Percentiles rank a stretch among this genome's conserved stretches.
Evolutionary conservation across 2,329 filamentous ascomycete species (phyloP).

Genomic region (Paramyrothecium sp.): DNA sequence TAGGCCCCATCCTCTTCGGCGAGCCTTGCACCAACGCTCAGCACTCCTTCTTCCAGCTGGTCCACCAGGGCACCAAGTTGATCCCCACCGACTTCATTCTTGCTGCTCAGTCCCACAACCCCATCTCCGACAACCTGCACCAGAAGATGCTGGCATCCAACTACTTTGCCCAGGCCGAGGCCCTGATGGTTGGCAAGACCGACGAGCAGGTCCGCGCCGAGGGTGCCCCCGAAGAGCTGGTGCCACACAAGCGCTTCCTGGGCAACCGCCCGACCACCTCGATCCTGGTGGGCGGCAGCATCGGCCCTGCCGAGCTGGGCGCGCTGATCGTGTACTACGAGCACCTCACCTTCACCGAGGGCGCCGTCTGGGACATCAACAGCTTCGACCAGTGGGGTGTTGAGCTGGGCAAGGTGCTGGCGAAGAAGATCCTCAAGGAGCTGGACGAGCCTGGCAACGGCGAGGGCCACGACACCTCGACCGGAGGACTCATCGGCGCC

Average conservation of each 20-base stretch:
- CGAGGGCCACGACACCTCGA: conserved; percentile 79
- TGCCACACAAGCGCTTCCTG: conserved; percentile 98
- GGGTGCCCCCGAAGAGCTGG: conserved; percentile 69
- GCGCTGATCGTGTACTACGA: conserved; percentile 98
- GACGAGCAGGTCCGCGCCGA: conserved; percentile 76
- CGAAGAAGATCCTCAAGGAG: conserved; percentile 87
- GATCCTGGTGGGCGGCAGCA: conserved; percentile 85
- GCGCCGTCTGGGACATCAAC: conserved; percentile 99
- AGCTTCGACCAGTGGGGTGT: conserved; percentile 99
- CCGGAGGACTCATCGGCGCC: conserved; percentile 82
- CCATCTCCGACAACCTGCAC: conserved; percentile 86
- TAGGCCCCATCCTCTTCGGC: conserved; percentile 86
- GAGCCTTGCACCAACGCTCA: conserved; percentile 99
- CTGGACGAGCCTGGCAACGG: conserved; percentile 75
- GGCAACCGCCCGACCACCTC: conserved; percentile 96
- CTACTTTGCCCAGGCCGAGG: conserved; percentile 87
- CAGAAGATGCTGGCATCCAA: conserved; percentile 95
- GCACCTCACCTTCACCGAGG: conserved; percentile 96
- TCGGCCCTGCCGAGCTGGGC: conserved; percentile 90
- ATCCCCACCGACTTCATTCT: conserved; percentile 98
- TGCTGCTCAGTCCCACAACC: conserved; percentile 95
- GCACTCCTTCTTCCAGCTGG: conserved; percentile 99
- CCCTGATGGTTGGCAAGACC: conserved; percentile 88
- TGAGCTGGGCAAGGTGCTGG: conserved; percentile 92
- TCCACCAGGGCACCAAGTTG: conserved; percentile 98